phyloP scores from a whole-genome alignment of 768 basidiomycete species.

The Pleurotus ostreatus region DNA sequence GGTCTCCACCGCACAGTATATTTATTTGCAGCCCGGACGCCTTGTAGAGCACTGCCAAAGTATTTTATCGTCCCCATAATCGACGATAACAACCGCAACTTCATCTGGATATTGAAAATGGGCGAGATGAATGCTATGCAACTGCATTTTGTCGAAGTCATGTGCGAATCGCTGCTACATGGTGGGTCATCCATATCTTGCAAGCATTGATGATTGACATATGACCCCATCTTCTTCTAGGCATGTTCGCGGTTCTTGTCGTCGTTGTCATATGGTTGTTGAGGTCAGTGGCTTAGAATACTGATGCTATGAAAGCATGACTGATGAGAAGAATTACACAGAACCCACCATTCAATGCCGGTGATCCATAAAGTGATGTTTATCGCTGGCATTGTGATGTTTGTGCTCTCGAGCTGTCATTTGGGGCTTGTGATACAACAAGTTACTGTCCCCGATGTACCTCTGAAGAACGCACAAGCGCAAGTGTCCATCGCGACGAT shows the following conservation, averaged over 20 bases:
- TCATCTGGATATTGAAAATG: neutral
- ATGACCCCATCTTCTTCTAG: neutral
- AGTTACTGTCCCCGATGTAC: slow-evolving; percentile 3
- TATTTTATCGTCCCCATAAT: too few relatives aligned
- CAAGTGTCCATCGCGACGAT: slow-evolving; percentile 5
- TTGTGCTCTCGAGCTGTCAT: slow-evolving; percentile 2
- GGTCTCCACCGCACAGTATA: too few relatives aligned
- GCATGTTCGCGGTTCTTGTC: slow-evolving; percentile 4
- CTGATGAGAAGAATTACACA: neutral
- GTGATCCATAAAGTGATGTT: slow-evolving; percentile 7
- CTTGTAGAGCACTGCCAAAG: neutral
- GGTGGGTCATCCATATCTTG: neutral
- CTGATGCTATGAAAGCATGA: neutral
- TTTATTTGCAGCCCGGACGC: too few relatives aligned
- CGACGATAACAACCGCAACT: too few relatives aligned
- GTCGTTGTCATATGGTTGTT: slow-evolving; percentile 6
- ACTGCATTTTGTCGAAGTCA: slow-evolving; percentile 8
- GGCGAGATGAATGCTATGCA: slow-evolving; percentile 2
- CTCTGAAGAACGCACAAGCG: slow-evolving; percentile 4
- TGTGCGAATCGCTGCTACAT: slow-evolving; percentile 5
- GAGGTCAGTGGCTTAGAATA: neutral
- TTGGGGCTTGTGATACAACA: slow-evolving; percentile 7
- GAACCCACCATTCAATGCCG: neutral
- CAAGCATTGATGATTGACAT: neutral
- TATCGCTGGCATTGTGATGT: slow-evolving; percentile 5